These are phyloP conservation scores for Ammopiptanthus mongolicus DNA, from an alignment of 306 rosid species.

Conservation along the genomic window DNA sequence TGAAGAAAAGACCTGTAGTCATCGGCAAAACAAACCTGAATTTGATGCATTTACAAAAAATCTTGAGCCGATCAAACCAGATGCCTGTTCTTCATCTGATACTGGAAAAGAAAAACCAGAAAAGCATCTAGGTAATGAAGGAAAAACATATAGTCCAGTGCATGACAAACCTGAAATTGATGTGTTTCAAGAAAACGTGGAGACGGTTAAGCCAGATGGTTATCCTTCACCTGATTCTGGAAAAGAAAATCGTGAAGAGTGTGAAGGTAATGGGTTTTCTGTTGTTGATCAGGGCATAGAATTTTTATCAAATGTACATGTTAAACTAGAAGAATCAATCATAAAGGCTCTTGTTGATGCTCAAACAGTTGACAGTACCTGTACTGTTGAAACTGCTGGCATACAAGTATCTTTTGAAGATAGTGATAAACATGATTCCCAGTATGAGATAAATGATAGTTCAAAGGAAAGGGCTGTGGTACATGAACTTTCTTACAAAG, in stretches of 20 bases:
- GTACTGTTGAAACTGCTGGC: conserved; percentile 23
- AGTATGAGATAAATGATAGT: conserved; percentile 31
- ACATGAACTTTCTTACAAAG: conserved; percentile 24
- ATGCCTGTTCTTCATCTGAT: conserved; percentile 20
- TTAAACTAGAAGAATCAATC: conserved; percentile 30
- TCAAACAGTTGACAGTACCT: conserved; percentile 19
- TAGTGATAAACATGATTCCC: conserved; percentile 13
- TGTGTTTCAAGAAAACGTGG: conserved; percentile 35
- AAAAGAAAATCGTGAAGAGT: conserved; percentile 33
- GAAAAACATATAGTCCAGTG: conserved; percentile 24
- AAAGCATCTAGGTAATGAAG: conserved; percentile 27
- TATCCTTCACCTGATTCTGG: conserved; percentile 21
- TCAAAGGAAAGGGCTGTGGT: conserved; percentile 23
- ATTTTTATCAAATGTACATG: conserved; percentile 33
- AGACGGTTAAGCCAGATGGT: conserved; percentile 26
- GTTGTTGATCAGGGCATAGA: conserved; percentile 54
- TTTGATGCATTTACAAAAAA: conserved; percentile 37
- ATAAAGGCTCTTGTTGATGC: conserved; percentile 37
- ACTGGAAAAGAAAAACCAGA: conserved; percentile 26
- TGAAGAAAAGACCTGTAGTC: conserved; percentile 33
- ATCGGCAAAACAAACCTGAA: conserved; percentile 33
- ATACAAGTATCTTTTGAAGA: conserved; percentile 31
- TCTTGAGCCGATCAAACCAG: conserved; percentile 28
- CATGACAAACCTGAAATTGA: conserved; percentile 31
- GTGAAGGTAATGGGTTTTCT: conserved; percentile 46